Percentiles rank a stretch among this genome's conserved stretches.
These are phyloP conservation scores for Cladosporium velox DNA, from an alignment of 2,329 filamentous ascomycete genomes.

Conservation along the genomic window DNA sequence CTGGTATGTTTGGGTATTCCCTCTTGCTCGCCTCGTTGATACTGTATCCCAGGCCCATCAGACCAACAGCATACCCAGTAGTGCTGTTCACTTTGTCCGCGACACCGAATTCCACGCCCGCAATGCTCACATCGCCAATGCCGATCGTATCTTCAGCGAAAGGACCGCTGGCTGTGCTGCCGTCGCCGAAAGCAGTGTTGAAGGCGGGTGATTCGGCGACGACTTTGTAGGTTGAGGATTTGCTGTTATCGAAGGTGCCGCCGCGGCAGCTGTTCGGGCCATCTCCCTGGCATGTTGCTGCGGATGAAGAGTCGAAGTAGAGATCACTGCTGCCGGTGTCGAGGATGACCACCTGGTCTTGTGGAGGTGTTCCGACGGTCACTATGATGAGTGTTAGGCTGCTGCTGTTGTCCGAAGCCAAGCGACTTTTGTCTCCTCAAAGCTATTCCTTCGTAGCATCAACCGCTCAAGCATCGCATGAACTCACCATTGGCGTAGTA, in stretches of 20 bases:
- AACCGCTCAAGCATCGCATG: background rate
- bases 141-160: slow-evolving; percentile 34
- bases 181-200: slow-evolving; percentile 36
- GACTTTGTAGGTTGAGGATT: slow-evolving; percentile 33
- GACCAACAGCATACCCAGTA: slow-evolving; percentile 34
- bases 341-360: slow-evolving; percentile 36
- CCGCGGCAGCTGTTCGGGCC: slow-evolving; percentile 32
- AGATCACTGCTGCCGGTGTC: slow-evolving; percentile 40
- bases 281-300: slow-evolving; percentile 28
- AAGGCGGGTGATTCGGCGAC: slow-evolving; percentile 31
- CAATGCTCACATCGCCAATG: slow-evolving; percentile 34
- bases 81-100: slow-evolving; percentile 32
- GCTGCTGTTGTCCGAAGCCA: background rate
- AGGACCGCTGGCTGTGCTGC: slow-evolving; percentile 32
- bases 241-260: slow-evolving; percentile 32
- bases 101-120: slow-evolving; percentile 36
- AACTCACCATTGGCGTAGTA: slow-evolving; percentile 38
- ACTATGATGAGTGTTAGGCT: slow-evolving; percentile 20
- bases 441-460: background rate
- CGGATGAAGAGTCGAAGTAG: slow-evolving; percentile 34
- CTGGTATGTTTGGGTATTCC: slow-evolving; percentile 38
- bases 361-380: slow-evolving; percentile 38
- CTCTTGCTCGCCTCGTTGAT: slow-evolving; percentile 31
- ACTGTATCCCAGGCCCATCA: slow-evolving; percentile 38
- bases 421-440: background rate